A percentile compares a stretch with the other conserved stretches of the same genome.
Conservation (phyloP, 2,329 filamentous ascomycete species). For the Fusarium redolens region DNA sequence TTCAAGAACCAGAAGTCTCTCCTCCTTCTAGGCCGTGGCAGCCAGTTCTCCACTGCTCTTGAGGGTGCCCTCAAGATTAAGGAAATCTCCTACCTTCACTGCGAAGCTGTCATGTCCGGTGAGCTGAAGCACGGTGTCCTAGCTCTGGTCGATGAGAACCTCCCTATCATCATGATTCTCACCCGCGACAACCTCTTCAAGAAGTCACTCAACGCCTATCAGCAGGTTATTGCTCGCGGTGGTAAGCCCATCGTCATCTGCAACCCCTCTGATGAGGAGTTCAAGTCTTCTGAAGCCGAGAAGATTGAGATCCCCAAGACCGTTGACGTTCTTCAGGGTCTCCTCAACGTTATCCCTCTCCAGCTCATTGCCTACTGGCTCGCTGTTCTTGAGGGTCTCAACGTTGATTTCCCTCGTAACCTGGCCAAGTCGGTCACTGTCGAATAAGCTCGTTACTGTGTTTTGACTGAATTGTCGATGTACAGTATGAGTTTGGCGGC, state of each 20-base stretch:
- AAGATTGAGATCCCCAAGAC: constrained; percentile 98
- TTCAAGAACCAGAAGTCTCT: constrained; percentile 98
- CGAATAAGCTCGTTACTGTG: constrained; percentile 71
- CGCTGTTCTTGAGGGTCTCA: constrained; percentile 92
- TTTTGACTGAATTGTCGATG: constrained; percentile 27
- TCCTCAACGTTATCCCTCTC: constrained; percentile 96
- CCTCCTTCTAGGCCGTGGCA: constrained; percentile 91
- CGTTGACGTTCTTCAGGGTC: constrained; percentile 93
- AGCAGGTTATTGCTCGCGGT: constrained; percentile 96
- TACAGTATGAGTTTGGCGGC: constrained; percentile 36
- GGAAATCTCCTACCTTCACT: constrained; percentile 99
- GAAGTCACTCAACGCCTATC: constrained; percentile 99
- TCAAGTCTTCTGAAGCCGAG: constrained; percentile 87
- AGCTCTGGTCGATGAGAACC: constrained; percentile 96
- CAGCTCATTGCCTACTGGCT: constrained; percentile 99
- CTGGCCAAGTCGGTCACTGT: constrained; percentile 99
- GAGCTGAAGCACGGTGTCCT: constrained; percentile 99
- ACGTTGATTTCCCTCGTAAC: constrained; percentile 99
- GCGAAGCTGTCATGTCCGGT: constrained; percentile 99
- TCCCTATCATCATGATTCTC: constrained; percentile 99
- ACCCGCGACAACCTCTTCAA: constrained; percentile 96
- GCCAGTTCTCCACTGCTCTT: constrained; percentile 95
- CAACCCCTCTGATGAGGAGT: constrained; percentile 90
- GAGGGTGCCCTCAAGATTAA: constrained; percentile 99
- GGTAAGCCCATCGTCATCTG: constrained; percentile 99